These are phyloP conservation scores for Daldinia vernicosa DNA, from an alignment of 495 filamentous ascomycete genomes.

Conservation along the genomic window DNA sequence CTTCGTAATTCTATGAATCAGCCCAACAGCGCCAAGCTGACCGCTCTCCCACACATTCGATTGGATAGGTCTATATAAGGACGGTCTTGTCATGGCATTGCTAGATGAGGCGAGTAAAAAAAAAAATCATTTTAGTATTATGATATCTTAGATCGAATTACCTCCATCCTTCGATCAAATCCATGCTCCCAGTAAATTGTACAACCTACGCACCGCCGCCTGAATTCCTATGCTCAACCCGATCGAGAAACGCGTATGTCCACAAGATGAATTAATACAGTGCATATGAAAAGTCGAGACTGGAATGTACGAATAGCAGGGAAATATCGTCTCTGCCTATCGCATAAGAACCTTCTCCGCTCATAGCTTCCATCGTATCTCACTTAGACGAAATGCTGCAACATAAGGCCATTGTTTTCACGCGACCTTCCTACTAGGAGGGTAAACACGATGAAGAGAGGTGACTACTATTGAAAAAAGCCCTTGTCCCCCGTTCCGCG, in stretches of 20 bases:
- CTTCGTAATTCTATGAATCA: constrained; percentile 15
- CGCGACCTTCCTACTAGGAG: constrained; percentile 21
- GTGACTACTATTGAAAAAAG: constrained; percentile 62
- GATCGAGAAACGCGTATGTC: constrained; percentile 20
- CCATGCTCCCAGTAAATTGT: constrained; percentile 18
- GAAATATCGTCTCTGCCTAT: background rate
- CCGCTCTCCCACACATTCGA: background rate
- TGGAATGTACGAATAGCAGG: constrained; percentile 1
- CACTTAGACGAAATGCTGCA: background rate
- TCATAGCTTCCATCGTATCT: background rate
- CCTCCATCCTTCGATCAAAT: constrained; percentile 22
- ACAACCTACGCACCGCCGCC: constrained; percentile 21
- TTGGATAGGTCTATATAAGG: constrained; percentile 8
- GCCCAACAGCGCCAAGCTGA: constrained; percentile 3
- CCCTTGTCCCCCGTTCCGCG: constrained; percentile 80
- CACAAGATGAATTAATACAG: constrained; percentile 25
- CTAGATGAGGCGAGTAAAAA: constrained; percentile 9
- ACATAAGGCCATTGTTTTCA: background rate
- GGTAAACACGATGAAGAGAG: constrained; percentile 30
- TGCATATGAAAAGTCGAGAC: constrained; percentile 26
- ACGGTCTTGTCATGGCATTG: constrained; percentile 22
- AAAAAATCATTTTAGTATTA: constrained; percentile 14
- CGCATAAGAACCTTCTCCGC: background rate
- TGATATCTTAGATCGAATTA: constrained; percentile 34
- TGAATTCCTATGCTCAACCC: constrained; percentile 23